Base-by-base conservation (phyloP, 176 grass and related monocot species). In the Musa troglodytarum region DNA sequence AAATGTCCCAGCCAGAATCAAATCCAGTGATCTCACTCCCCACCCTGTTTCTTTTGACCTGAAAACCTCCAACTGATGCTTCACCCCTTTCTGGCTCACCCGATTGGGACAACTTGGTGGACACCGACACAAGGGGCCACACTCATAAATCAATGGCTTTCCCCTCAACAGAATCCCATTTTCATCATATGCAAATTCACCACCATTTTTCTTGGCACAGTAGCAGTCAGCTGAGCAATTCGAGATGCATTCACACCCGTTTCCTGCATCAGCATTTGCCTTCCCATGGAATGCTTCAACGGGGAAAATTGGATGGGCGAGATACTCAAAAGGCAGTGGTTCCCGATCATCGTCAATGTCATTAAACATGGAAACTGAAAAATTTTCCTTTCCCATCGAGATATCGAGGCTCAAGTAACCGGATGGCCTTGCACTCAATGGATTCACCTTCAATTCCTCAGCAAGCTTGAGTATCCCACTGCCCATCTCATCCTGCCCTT, bases 401-500 rank as follows among this genome's bases (percentile, higher is more conserved):
- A 99, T 85, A 83, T 99, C 95, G 61, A 89, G 83, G 81, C 84
- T 92, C 71, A 99, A 58, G 72, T 99, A 99, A 23, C 95, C 95
- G 14, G 72, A 74, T 61, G 95, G 95, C 62, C 84, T 82, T 56
- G 85, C 65, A 50, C 67, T 19, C 59, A 92, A 73, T 10, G 87
- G 88, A 57, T 94, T 82, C 65, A 71, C 75, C 83, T 94, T 94
- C 64, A 99, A 79, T 15, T 94, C 83, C 19, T 99, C 91, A 1
- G 88, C 95, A 28, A 89, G n/a, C 22, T 71, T 85, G 63, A 79
- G 89, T 89, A 87, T 94, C 58, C 83, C 76, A 9, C 74, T 87
- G 22, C 95, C 95, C 95, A 99, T 99, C 80, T 92, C 76, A 15
- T 99, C 95, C 82, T 99, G 95, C 2, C 90, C 86, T 79, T 99